Evolutionary conservation across 2,329 filamentous ascomycete genomes (phyloP), one percentile per base, ranked within the genome.

Genomic region (Talaromyces rugulosus): DNA sequence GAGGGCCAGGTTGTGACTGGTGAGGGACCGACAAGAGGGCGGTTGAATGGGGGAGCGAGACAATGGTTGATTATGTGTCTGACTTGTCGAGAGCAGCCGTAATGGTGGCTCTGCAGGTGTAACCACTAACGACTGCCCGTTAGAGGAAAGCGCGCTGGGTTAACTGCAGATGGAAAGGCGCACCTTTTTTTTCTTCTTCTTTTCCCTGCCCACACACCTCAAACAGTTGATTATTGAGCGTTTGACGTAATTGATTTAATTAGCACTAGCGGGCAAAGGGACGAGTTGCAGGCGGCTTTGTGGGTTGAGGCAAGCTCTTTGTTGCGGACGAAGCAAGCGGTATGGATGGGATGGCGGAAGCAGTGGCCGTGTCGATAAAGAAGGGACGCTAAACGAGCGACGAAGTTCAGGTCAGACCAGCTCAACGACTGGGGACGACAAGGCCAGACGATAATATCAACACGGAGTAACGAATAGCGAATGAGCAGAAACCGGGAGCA

Each of bases 1-100:
- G 40, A 27, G 53, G 52, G 59, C 47, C 53, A 16, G 33, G 36
- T 57, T 59, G 34, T 54, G 52, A 56, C 7, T 55, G n/a, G 52
- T 23, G 40, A 56, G 33, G 54, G 54, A 42, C 34, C 11, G 56
- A 40, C 27, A 53, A 27, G 23, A 23, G 2, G 23, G 28, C 33
- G 16, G 27, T 36, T 36, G 56, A 34, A 7, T 47, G 56, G 40
- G 28, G 42, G 27, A 23, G 33, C 11, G 36, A 31, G 23, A 33
- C 30, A 33, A 57, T 42, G 23, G 12, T 36, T 40, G 23, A n/a
- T 18, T 50, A 30, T 27, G 44, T 36, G 55, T 42, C 30, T 44
- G 23, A 30, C 16, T 44, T 30, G 40, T 40, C 55, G 55, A 57
- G 23, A 36, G 55, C 6, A 30, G 40, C 30, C 28, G 42, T 31